Percentiles rank a stretch among this genome's conserved stretches.
These are phyloP conservation scores for Xenosphaeropsis pyriputrescens DNA, from an alignment of 2,329 filamentous ascomycete genomes.

Conservation along the genomic window DNA sequence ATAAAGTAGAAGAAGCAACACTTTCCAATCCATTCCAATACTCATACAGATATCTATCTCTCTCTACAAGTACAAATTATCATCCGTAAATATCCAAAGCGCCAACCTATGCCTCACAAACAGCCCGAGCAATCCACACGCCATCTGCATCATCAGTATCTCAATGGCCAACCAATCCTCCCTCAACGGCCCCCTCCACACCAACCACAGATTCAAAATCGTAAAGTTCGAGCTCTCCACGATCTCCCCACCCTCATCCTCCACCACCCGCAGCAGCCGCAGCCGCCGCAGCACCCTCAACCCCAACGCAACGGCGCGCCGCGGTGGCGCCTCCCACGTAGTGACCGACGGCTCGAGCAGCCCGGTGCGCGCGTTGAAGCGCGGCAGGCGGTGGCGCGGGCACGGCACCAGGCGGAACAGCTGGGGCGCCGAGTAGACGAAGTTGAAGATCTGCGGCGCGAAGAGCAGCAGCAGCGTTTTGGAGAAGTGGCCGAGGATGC, in stretches of 20 bases:
- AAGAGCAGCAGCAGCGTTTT: constrained; percentile 89
- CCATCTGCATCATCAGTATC: constrained; percentile 63
- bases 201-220: constrained; percentile 87
- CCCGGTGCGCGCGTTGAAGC: constrained; percentile 74
- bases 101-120: constrained; percentile 79
- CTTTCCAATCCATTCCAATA: not conserved
- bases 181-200: constrained; percentile 83
- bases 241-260: constrained; percentile 55
- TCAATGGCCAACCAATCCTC: constrained; percentile 75
- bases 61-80: constrained; percentile 38
- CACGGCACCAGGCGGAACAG: constrained; percentile 84
- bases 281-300: constrained; percentile 57
- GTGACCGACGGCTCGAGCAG: constrained; percentile 78
- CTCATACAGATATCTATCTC: not conserved
- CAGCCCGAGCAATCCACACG: constrained; percentile 66
- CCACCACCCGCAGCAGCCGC: constrained; percentile 51
- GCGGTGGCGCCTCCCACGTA: constrained; percentile 60
- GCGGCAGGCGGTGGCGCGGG: constrained; percentile 80
- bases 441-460: constrained; percentile 92
- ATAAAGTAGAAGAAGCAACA: too few relatives aligned
- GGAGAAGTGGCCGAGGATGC: constrained; percentile 93
- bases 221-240: constrained; percentile 81
- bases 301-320: constrained; percentile 40
- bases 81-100: constrained; percentile 74
- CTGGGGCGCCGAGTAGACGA: constrained; percentile 84